phyloP scores from a whole-genome alignment of 169 alveolate genomes.

The Plasmodium chabaudi region DNA sequence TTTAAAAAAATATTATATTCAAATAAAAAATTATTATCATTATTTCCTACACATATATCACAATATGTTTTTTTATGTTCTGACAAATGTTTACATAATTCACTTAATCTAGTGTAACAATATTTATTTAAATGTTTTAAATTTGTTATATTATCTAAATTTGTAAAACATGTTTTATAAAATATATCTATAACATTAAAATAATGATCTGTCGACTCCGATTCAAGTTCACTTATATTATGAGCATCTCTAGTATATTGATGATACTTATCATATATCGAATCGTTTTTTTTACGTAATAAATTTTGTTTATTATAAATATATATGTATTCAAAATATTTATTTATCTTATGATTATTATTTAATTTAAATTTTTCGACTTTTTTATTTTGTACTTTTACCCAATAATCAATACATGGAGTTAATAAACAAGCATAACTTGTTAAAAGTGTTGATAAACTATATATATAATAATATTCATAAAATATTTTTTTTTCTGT shows the following conservation, averaged over 20 bases:
- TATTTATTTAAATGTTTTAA: constrained; percentile 34
- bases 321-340: constrained; percentile 50
- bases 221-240: constrained; percentile 51
- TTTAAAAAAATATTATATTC: constrained; percentile 69
- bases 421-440: constrained; percentile 56
- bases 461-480: constrained; percentile 72
- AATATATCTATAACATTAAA: constrained; percentile 69
- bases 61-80: constrained; percentile 74
- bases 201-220: constrained; percentile 64
- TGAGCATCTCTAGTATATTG: constrained; percentile 31
- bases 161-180: constrained; percentile 63
- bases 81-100: constrained; percentile 36
- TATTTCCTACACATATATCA: constrained; percentile 72
- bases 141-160: constrained; percentile 48
- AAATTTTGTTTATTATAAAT: constrained; percentile 23
- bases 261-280: constrained; percentile 76
- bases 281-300: constrained; percentile 74
- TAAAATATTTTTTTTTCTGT: constrained; percentile 47
- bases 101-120: constrained; percentile 53
- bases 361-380: constrained; percentile 59
- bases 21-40: constrained; percentile 61
- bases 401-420: constrained; percentile 70
- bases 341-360: constrained; percentile 44
- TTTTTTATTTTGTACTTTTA: constrained; percentile 29
- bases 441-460: constrained; percentile 58